Base-by-base conservation (phyloP, 2,329 filamentous ascomycete genomes). In the Aspergillus sp. region DNA sequence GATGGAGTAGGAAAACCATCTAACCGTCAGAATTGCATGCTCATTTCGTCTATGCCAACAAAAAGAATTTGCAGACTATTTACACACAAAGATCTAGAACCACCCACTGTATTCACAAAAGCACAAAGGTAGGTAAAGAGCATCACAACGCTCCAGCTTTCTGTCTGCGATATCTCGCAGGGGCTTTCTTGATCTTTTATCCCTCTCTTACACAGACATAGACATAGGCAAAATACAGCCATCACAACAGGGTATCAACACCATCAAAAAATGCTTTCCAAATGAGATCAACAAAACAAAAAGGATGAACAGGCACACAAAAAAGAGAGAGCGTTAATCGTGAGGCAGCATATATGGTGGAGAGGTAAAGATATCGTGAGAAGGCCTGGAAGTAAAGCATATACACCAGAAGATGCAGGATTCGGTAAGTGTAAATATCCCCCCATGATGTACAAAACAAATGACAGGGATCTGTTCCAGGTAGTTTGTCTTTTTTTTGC, bases 211-310 rank as follows among this genome's bases (percentile, higher is more conserved):
- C 57, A 56, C 56, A 31, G 24, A 23, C 52, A 55, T 21, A 48
- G 31, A 48, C 46, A 35, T 48, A 37, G 46, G 31, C 46, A 58
- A 60, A 64, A 66, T 67, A 68, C 56, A 71, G 67, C 56, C 65
- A 66, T 68, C 69, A 73, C 63, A 64, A 60, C 66, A 72, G 73
- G 73, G 73, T 75, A 76, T 75, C 73, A 75, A 75, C 72, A 76
- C 73, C 73, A 69, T 70, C 66, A 72, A 64, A 73, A 73, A 56
- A 75, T 75, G 73, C 71, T 74, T 67, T 64, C 64, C 61, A 63
- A 60, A 63, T 47, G 40, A 58, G 56, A 57, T 61, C 31, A 56
- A 43, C 44, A 59, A 55, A 31, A 40, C 47, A 52, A 48, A 52
- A 54, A 33, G 50, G 47, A 56, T 49, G 47, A 46, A 47, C n/a